Evolutionary conservation across 768 basidiomycete genomes (phyloP), one percentile per base, ranked within the genome.

Genomic region (Pulveroboletus frians): DNA sequence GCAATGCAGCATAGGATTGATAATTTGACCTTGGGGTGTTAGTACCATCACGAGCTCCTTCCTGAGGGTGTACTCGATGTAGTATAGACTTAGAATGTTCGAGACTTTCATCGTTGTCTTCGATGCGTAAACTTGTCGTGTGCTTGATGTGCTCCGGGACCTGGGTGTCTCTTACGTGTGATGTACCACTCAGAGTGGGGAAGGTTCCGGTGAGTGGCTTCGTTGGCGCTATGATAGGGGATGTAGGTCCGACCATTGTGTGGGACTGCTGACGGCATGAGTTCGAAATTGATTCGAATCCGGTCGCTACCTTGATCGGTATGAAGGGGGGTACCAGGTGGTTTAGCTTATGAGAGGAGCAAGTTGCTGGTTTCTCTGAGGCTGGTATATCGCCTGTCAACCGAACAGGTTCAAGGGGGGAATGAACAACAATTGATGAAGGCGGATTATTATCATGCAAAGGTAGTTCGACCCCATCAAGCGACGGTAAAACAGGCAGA

Each of bases 371-470:
- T 20, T 43, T 41, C 23, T 20, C 43, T 1, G 34, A 10, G 36
- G 27, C 35, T 14, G 56, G 21, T 6, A 43, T 17, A 15, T 38
- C 42, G 21, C 18, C 30, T 14, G 47, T 36, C n/a, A 43, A 39
- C 10, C 17, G 54, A 15, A 17, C 35, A 39, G 51, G 40, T 30
- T 47, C 46, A 13, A 50, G 41, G 3, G 63, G 58, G 3, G 51
- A 63, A 26, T 58, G 54, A 46, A 62, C n/a, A 31, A 52, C n/a
- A 32, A 60, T 62, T 4, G 63, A 55, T 17, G 63, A 62, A 10
- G 54, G 56, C 5, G 58, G 58, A 6, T 36, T 15, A 39, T 54
- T 53, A 30, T 55, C 48, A 3, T 51, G 44, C 20, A 43, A 26
- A 15, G 54, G 46, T 38, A 52, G 41, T 30, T 59, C 62, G 21